Conservation (phyloP, 306 rosid genomes). For the Cicer pinnatifidum region DNA sequence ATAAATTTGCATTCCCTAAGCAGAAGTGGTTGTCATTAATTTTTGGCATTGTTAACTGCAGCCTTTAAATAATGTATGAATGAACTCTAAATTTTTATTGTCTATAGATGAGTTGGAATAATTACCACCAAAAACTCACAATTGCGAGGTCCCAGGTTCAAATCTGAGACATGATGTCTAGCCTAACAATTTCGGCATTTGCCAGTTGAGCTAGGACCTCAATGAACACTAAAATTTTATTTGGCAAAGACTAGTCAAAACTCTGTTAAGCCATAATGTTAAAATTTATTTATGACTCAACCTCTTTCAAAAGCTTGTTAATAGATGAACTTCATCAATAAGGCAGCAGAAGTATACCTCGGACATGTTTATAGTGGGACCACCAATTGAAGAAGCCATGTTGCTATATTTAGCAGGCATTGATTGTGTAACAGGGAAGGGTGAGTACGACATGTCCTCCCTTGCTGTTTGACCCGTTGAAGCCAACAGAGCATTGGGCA, state of each 20-base stretch:
- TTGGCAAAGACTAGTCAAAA: slow-evolving; percentile 6
- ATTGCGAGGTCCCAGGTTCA: no score
- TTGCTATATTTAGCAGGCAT: slow-evolving; percentile 80
- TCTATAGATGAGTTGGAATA: no score
- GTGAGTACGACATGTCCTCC: slow-evolving; percentile 89
- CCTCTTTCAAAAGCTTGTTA: slow-evolving; percentile 8
- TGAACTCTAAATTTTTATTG: neutral
- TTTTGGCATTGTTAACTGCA: slow-evolving; percentile 33
- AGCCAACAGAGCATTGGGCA: slow-evolving; percentile 83
- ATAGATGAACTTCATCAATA: slow-evolving; percentile 21
- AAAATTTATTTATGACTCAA: slow-evolving; percentile 16
- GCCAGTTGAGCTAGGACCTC: no score
- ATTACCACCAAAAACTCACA: no score
- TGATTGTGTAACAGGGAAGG: slow-evolving; percentile 83
- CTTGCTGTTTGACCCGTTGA: slow-evolving; percentile 77
- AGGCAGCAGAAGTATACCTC: slow-evolving; percentile 64
- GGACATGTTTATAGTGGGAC: slow-evolving; percentile 80
- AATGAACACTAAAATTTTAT: neutral
- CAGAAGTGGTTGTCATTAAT: neutral
- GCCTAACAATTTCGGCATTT: no score
- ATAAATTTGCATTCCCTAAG: slow-evolving; percentile 7
- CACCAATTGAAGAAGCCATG: slow-evolving; percentile 79
- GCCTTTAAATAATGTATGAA: neutral
- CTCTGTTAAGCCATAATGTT: neutral
- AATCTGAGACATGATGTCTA: no score